Evolutionary conservation across 805 yeast genomes (phyloP).

Genomic region (Metschnikowia similis): DNA sequence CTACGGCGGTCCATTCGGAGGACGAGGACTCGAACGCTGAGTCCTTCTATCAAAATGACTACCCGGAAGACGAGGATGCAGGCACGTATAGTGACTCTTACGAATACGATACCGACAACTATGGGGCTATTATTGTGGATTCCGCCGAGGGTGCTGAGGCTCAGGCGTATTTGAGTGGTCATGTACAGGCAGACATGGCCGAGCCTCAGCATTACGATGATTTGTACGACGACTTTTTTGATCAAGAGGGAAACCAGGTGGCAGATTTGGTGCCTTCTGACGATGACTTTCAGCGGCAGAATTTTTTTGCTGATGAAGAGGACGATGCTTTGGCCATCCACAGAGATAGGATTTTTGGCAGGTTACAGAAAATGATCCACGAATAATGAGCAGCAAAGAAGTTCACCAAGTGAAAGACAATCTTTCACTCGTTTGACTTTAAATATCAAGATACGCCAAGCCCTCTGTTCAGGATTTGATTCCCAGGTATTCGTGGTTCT

Average conservation of each 20-base stretch:
- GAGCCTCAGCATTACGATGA: conserved; percentile 16
- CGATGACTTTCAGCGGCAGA: conserved; percentile 36
- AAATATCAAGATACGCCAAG: too few species aligned
- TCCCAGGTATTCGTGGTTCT: too few species aligned
- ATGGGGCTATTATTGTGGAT: conserved; percentile 13
- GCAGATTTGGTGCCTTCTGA: conserved; percentile 21
- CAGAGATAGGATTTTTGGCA: conserved; percentile 58
- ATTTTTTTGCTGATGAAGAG: conserved; percentile 53
- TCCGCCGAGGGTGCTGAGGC: conserved; percentile 13
- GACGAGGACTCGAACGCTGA: conserved; percentile 90
- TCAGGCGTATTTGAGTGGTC: conserved; percentile 16
- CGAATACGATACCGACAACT: conserved; percentile 13
- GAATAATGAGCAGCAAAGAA: conserved; percentile 17
- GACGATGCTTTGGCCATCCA: conserved; percentile 61
- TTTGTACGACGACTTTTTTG: conserved; percentile 21
- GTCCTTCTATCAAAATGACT: conserved; percentile 85
- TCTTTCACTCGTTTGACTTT: too few species aligned
- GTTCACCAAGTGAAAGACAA: neutral
- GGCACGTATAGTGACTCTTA: conserved; percentile 17
- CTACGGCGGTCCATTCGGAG: conserved; percentile 42
- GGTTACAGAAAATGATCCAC: conserved; percentile 52
- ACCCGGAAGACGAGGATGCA: conserved; percentile 90
- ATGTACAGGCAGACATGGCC: conserved; percentile 17
- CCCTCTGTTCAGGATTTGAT: too few species aligned
- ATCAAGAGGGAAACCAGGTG: conserved; percentile 32